Evolutionary conservation across 2,329 filamentous ascomycete species (phyloP).

Genomic region (Magnaporthiopsis rhizophila): DNA sequence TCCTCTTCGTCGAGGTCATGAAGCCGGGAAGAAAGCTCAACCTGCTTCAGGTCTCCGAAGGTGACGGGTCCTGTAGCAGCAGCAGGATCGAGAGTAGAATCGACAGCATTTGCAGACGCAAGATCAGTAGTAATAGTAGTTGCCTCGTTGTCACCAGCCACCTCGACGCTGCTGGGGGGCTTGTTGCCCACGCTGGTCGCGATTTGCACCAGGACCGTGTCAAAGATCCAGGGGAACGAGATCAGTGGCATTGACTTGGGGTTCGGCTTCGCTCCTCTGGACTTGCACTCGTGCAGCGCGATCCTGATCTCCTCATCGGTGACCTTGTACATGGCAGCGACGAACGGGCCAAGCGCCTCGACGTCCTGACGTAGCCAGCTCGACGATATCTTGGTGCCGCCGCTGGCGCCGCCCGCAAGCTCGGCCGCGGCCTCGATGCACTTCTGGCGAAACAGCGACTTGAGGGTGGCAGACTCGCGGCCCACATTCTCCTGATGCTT

Average conservation of each 20-base stretch:
- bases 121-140: no score
- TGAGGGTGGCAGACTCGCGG: conserved; percentile 56
- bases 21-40: conserved; percentile 3
- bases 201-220: conserved; percentile 61
- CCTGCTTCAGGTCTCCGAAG: not conserved
- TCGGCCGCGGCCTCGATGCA: conserved; percentile 33
- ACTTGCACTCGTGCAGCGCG: conserved; percentile 43
- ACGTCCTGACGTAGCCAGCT: conserved; percentile 37
- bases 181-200: conserved; percentile 31
- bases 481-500: conserved; percentile 82
- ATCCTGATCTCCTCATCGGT: conserved; percentile 63
- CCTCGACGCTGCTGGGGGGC: not conserved
- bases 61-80: not conserved
- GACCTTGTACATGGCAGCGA: conserved; percentile 81
- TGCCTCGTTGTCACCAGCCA: not conserved
- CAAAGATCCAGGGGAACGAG: conserved; percentile 90
- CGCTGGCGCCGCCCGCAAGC: conserved; percentile 29
- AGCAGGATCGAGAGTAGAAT: not conserved
- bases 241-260: conserved; percentile 66
- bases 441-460: conserved; percentile 57
- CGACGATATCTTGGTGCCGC: conserved; percentile 25
- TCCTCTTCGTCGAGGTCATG: conserved; percentile 9
- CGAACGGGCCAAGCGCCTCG: conserved; percentile 57
- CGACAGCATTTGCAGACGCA: not conserved
- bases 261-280: conserved; percentile 25